phyloP scores from a whole-genome alignment of 2,329 filamentous ascomycete genomes.

The Alternaria sp. region DNA sequence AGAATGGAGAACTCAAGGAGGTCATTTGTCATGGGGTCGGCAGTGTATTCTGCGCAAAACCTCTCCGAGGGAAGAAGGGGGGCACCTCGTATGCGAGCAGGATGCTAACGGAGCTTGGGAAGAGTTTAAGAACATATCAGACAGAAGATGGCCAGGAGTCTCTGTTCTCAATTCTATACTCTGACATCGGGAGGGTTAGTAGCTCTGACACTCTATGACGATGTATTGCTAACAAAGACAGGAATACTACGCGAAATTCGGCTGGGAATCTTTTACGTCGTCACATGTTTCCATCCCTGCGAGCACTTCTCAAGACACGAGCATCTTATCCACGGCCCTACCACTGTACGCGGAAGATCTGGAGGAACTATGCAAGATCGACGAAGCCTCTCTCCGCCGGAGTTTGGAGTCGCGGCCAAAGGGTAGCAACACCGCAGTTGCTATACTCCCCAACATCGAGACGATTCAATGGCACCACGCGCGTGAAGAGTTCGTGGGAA shows the following conservation, averaged over 20 bases:
- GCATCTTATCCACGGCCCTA: constrained; percentile 34
- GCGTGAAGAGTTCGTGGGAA: constrained; percentile 79
- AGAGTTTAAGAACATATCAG: constrained; percentile 61
- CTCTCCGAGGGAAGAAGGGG: constrained; percentile 55
- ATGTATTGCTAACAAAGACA: constrained; percentile 73
- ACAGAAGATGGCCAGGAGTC: constrained; percentile 48
- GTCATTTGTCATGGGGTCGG: constrained; percentile 75
- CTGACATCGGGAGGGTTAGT: constrained; percentile 73
- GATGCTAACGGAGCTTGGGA: constrained; percentile 76
- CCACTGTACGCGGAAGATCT: constrained; percentile 68
- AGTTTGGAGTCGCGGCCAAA: constrained; percentile 54
- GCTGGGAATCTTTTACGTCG: constrained; percentile 79
- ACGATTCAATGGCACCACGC: constrained; percentile 79
- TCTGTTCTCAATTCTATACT: constrained; percentile 81
- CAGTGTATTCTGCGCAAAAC: constrained; percentile 76
- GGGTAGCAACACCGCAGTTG: constrained; percentile 62
- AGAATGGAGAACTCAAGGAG: constrained; percentile 59
- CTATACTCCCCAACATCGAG: constrained; percentile 71
- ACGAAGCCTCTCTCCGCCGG: constrained; percentile 67
- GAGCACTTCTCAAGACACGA: constrained; percentile 3
- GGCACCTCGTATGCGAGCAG: constrained; percentile 68
- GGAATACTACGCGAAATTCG: constrained; percentile 76
- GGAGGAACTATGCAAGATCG: constrained; percentile 65
- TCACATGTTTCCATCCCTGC: constrained; percentile 63
- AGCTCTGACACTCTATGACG: constrained; percentile 59